Base-by-base conservation (phyloP, 805 yeast species). In the Lachancea sp. region DNA sequence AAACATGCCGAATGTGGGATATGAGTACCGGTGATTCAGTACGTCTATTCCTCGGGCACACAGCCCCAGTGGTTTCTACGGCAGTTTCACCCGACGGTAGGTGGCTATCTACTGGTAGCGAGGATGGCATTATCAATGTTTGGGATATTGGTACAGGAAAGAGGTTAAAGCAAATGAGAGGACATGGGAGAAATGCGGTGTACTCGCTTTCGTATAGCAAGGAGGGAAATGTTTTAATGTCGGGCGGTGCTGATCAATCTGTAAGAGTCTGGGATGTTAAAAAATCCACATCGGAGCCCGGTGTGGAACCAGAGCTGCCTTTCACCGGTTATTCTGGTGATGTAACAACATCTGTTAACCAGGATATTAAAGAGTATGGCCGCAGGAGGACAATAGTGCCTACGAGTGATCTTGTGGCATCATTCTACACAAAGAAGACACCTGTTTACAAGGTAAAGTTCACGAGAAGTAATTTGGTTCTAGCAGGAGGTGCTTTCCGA, bases 1-100 rank as follows among this genome's bases (percentile, higher is more conserved):
- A 88, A 65, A 87, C 97, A 0, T 83, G 94, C 56, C 74, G 98
- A 48, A 89, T 92, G 97, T 92, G 99, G 99, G 98, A 92, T 61
- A 79, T 92, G 19, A 76, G 80, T 26, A 75, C 80, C 30, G 99
- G 98, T 29, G 80, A 78, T 48, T 79, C 94, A 29, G 97, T 89
- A 21, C 75, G 99, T 47, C 79, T 92, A 8, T 90, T 92, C 61
- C 77, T 87, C 61, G 97, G 96, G 1, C 97, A 89, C 55, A 77
- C 88, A 2, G 88, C 89, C n/a, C 83, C 97, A 1, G 76, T 92
- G 17, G 83, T 85, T 47, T 74, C 88, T 15, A 67, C 86, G 49
- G 88, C 95, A 0, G 95, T 87, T 7, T 83, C 96, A 1, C 97
- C 97, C 0, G 97, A 92, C 67, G 99, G 99, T 3, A 73, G 97